A percentile compares a stretch with the other conserved stretches of the same genome.
phyloP scores from a whole-genome alignment of 352 stramenopile species.

The Globisporangium viniferum region DNA sequence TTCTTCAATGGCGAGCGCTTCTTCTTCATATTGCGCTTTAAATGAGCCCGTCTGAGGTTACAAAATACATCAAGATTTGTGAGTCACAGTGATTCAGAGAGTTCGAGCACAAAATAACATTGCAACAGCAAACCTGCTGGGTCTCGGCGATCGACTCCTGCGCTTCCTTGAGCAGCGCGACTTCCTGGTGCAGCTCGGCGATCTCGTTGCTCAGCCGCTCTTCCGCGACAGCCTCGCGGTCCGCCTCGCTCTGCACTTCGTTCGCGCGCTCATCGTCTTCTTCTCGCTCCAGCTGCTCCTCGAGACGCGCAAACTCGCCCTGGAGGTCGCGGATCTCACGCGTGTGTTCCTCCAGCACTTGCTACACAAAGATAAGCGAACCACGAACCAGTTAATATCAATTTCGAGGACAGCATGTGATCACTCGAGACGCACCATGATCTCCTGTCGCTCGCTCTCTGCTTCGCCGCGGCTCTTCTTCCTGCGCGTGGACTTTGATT shows the following conservation, averaged over 20 bases:
- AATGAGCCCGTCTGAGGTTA: conserved; percentile 40
- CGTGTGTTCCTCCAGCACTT: conserved; percentile 42
- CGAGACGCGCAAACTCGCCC: conserved; percentile 40
- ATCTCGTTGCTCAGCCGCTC: conserved; percentile 49
- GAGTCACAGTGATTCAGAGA: neutral
- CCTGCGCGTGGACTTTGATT: conserved; percentile 21
- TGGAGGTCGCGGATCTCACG: conserved; percentile 50
- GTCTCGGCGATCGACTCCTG: conserved; percentile 46
- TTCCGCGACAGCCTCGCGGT: conserved; percentile 28
- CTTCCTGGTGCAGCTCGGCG: conserved; percentile 52
- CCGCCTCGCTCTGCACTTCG: conserved; percentile 29
- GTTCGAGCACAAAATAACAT: neutral
- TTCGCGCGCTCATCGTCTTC: conserved; percentile 17
- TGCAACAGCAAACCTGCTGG: conserved; percentile 27
- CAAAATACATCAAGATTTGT: conserved; percentile 6
- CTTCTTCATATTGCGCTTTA: conserved; percentile 65
- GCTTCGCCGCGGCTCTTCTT: conserved; percentile 21
- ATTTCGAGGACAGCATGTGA: neutral
- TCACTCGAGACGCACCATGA: conserved; percentile 1
- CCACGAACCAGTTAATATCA: neutral
- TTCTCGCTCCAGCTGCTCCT: conserved; percentile 35
- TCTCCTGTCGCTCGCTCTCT: conserved; percentile 10
- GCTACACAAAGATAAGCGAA: conserved; percentile 5
- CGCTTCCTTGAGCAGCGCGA: conserved; percentile 51
- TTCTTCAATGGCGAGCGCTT: conserved; percentile 54